Conservation (phyloP, 176 grass and related monocot genomes). For the Musa beccarii region DNA sequence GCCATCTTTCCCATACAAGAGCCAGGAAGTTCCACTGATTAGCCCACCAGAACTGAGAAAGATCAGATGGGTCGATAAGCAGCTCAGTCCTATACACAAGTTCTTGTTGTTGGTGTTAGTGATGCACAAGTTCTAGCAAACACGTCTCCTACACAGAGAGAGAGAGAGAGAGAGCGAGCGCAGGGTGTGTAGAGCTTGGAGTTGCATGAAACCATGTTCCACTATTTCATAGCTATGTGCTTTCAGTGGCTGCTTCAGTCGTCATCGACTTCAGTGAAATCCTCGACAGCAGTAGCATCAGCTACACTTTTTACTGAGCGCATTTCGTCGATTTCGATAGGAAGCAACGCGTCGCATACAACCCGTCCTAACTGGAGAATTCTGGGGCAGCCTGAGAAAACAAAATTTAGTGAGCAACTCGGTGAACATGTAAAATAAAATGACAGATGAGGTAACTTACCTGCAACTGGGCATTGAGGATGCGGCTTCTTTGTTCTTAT, state of each 20-base stretch:
- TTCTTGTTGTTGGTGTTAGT: too few relatives aligned
- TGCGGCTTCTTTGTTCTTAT: conserved; percentile 37
- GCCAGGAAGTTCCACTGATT: too few relatives aligned
- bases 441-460: conserved; percentile 22
- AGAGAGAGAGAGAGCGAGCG: too few relatives aligned
- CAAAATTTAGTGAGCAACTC: background rate
- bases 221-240: background rate
- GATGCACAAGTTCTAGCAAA: too few relatives aligned
- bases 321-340: conserved; percentile 68
- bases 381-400: conserved; percentile 44
- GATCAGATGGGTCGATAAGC: too few relatives aligned
- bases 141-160: too few relatives aligned
- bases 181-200: background rate
- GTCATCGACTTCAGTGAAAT: conserved; percentile 49
- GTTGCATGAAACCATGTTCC: background rate
- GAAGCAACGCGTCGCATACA: conserved; percentile 49
- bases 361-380: conserved; percentile 42
- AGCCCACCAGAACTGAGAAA: too few relatives aligned
- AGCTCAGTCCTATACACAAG: too few relatives aligned
- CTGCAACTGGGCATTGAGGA: conserved; percentile 58
- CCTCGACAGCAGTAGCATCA: conserved; percentile 39
- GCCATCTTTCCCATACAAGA: too few relatives aligned
- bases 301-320: conserved; percentile 23
- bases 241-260: background rate
- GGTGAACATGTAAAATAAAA: conserved; percentile 9